Percentiles rank a stretch among this genome's conserved stretches.
These are phyloP conservation scores for Phytopythium litorale DNA, from an alignment of 352 stramenopile species.

Conservation along the genomic window DNA sequence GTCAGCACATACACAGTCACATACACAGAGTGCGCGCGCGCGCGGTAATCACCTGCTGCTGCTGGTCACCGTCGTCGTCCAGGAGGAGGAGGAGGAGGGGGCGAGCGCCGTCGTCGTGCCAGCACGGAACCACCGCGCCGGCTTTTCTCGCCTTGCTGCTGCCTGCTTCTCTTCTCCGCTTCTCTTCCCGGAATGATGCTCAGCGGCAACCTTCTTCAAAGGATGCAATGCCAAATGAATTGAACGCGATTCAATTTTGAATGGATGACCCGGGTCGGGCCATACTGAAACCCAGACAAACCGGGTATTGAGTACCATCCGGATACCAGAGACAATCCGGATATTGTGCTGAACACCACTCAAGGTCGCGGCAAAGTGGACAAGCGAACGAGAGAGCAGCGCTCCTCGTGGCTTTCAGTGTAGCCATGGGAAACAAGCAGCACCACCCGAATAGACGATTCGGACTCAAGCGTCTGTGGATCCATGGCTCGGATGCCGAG, in stretches of 20 bases:
- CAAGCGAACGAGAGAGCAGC: too few relatives aligned
- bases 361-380: neutral
- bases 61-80: neutral
- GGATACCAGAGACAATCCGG: constrained; percentile 7
- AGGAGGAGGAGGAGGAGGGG: too few relatives aligned
- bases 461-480: too few relatives aligned
- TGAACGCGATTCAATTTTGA: constrained; percentile 3
- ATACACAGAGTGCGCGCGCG: neutral
- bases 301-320: constrained; percentile 1
- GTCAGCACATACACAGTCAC: neutral
- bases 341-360: constrained; percentile 7
- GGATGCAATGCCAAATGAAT: constrained; percentile 2
- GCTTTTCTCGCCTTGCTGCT: neutral
- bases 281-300: constrained; percentile 13
- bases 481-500: too few relatives aligned
- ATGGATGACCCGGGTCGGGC: neutral
- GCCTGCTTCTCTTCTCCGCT: neutral
- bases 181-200: constrained; percentile 8
- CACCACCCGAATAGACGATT: too few relatives aligned
- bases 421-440: too few relatives aligned
- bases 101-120: neutral
- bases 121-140: neutral
- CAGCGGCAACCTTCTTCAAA: neutral
- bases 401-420: too few relatives aligned
- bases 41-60: neutral